Base-by-base conservation (phyloP, 176 grass and related monocot species). In the Cenchrus americanus region DNA sequence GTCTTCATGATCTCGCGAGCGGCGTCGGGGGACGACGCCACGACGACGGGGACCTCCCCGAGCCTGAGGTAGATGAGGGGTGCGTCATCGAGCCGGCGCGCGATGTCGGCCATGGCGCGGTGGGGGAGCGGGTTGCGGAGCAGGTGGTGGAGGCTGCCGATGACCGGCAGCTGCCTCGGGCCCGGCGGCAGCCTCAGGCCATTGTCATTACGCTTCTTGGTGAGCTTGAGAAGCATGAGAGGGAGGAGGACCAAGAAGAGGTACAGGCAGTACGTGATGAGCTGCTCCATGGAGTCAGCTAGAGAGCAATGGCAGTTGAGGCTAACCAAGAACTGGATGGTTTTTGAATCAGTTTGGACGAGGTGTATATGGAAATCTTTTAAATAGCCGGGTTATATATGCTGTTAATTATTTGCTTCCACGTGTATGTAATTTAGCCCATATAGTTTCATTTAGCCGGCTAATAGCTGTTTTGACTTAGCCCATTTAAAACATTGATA, bases 101-200 rank as follows among this genome's bases (percentile, higher is more conserved):
- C 49, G 57, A 91, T 8, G 34, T 84, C 62, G 34, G 49, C 62
- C 76, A 91, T 81, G 4, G 80, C 34, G n/a, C 27, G 50, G 72
- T 91, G 89, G 0, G 62, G 14, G 8, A 72, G 68, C n/a, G 80
- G 59, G 19, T 69, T 71, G 4, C 46, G 21, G 27, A 80, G 10
- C 2, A 80, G 17, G 26, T 80, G 77, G 62, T 84, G 85, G 19
- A 91, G 57, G 85, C 71, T 88, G 66, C 89, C 85, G 27, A 88
- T 69, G 0, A 91, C 63, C 24, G 89, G 85, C 4, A 87, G 68
- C 23, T 8, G 61, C 81, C 81, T 64, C 47, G 89, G 89, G 0
- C 89, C 76, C 0, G 85, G 89, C 5, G 89, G 85, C n/a, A 81
- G 34, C 22, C 51, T 64, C 17, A 40, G 46, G 71, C 23, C 40